Evolutionary conservation across 2,329 filamentous ascomycete species (phyloP).

Genomic region (Aspergillus sp.): DNA sequence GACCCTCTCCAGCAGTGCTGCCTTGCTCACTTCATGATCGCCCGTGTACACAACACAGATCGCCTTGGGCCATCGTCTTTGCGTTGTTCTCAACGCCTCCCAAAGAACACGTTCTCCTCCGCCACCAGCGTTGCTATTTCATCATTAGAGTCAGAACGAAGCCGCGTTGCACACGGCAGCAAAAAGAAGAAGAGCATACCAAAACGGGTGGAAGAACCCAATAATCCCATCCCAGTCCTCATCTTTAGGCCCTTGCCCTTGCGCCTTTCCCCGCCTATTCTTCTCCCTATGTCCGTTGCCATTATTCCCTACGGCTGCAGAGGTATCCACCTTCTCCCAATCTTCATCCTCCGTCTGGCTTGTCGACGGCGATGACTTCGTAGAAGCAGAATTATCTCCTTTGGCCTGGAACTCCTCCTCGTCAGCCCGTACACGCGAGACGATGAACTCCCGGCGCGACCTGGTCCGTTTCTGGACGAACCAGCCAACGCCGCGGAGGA

Average conservation of each 20-base stretch:
- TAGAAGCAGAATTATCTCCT: slow-evolving; percentile 2
- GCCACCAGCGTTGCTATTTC: slow-evolving; percentile 76
- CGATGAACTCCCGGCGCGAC: slow-evolving; percentile 51
- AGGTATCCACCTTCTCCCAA: slow-evolving; percentile 60
- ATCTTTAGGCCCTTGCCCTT: slow-evolving; percentile 19
- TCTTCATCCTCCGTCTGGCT: slow-evolving; percentile 48
- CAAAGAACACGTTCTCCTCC: slow-evolving; percentile 94
- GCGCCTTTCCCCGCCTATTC: slow-evolving; percentile 9
- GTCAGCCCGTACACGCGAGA: slow-evolving; percentile 39
- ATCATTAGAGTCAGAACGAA: not conserved
- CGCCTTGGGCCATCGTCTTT: slow-evolving; percentile 77
- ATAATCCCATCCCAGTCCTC: slow-evolving; percentile 74
- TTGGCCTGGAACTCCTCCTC: slow-evolving; percentile 28
- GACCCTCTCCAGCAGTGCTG: slow-evolving; percentile 67
- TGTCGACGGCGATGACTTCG: slow-evolving; percentile 18
- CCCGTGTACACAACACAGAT: slow-evolving; percentile 92
- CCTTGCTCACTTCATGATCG: slow-evolving; percentile 79
- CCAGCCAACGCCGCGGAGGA: slow-evolving; percentile 47
- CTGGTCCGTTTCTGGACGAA: slow-evolving; percentile 56
- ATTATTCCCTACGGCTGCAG: slow-evolving; percentile 36
- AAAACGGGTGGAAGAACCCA: slow-evolving; percentile 97
- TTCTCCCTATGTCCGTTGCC: slow-evolving; percentile 18
- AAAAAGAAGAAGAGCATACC: slow-evolving; percentile 46
- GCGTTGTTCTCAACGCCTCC: slow-evolving; percentile 87
- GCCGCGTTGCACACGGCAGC: not conserved